Evolutionary conservation across 495 filamentous ascomycete species (phyloP).

Genomic region (Daldinia decipiens): DNA sequence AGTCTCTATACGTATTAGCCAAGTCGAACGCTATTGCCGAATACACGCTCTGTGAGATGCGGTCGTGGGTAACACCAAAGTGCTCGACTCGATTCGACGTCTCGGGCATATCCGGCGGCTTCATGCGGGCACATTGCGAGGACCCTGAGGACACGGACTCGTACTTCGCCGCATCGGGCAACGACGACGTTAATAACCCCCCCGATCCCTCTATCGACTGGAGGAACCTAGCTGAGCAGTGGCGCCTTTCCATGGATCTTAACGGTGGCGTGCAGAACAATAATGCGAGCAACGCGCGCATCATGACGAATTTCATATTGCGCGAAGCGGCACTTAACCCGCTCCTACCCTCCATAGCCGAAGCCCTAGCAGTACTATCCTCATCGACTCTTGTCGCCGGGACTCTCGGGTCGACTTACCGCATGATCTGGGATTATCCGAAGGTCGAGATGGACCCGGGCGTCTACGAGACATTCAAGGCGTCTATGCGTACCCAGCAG

Average conservation of each 20-base stretch:
- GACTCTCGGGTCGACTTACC: conserved; percentile 63
- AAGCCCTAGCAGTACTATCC: conserved; percentile 73
- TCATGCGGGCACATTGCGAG: conserved; percentile 67
- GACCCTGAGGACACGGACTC: conserved; percentile 59
- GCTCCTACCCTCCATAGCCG: conserved; percentile 68
- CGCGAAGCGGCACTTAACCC: conserved; percentile 41
- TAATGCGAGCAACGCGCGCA: conserved; percentile 69
- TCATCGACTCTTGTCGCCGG: conserved; percentile 70
- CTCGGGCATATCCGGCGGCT: conserved; percentile 63
- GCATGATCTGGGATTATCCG: conserved; percentile 63
- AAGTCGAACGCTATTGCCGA: conserved; percentile 52
- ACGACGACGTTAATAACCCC: conserved; percentile 46
- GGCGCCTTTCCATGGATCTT: conserved; percentile 67
- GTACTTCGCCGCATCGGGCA: conserved; percentile 57
- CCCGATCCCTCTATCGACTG: conserved; percentile 59
- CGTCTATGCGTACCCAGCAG: conserved; percentile 64
- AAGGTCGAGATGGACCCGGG: conserved; percentile 44
- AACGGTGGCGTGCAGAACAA: conserved; percentile 67
- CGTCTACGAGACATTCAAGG: conserved; percentile 64
- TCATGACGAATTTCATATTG: conserved; percentile 66
- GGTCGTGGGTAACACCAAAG: conserved; percentile 63
- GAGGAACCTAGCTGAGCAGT: conserved; percentile 66
- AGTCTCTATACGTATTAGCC: conserved; percentile 72
- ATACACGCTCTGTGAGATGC: conserved; percentile 72
- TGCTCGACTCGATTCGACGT: conserved; percentile 72